These are phyloP conservation scores for Euryodendron excelsum DNA, from an alignment of 148 eudicot genomes.

Conservation along the genomic window DNA sequence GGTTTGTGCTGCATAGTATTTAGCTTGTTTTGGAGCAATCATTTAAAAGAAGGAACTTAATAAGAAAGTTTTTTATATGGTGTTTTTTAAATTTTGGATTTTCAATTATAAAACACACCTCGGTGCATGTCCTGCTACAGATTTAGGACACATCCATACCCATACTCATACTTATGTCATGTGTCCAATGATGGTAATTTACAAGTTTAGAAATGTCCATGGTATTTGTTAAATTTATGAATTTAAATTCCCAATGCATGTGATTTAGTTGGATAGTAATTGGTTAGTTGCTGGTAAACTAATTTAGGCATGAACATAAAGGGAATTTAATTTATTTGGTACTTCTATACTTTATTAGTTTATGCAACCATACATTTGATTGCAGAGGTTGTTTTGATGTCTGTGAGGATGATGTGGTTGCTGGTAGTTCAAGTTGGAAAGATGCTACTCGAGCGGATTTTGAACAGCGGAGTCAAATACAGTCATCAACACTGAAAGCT, in stretches of 20 bases:
- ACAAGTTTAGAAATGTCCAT: neutral
- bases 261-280: neutral
- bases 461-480: conserved; percentile 28
- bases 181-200: too few species aligned
- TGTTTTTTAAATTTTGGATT: neutral
- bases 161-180: too few species aligned
- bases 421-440: conserved; percentile 38
- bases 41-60: too few species aligned
- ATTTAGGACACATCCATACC: too few species aligned
- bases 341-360: too few species aligned
- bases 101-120: neutral
- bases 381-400: conserved; percentile 92
- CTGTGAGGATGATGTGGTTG: conserved; percentile 49
- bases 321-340: too few species aligned
- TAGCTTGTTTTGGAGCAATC: neutral
- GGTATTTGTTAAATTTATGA: neutral
- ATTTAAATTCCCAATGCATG: neutral
- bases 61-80: neutral
- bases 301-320: too few species aligned
- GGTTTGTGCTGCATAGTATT: neutral
- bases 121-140: neutral
- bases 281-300: too few species aligned
- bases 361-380: neutral
- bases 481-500: conserved; percentile 25
- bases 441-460: too few species aligned